phyloP scores from a whole-genome alignment of 2,329 filamentous ascomycete genomes.

The Penicillium sclerotigenum region DNA sequence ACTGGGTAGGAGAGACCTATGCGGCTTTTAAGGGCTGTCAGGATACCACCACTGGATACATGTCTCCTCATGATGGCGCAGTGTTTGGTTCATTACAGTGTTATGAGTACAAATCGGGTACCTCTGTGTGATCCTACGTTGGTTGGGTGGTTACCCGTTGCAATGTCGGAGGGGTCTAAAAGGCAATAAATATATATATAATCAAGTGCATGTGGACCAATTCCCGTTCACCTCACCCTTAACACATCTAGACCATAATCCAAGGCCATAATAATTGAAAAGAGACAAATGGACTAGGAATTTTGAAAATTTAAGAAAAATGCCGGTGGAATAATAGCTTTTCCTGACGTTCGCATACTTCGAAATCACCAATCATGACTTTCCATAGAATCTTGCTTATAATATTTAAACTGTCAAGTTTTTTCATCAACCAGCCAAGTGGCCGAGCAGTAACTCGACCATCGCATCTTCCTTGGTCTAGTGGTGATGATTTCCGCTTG shows the following conservation, averaged over 20 bases:
- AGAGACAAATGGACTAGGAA: too few species aligned
- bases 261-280: neutral
- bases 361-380: neutral
- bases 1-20: neutral
- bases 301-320: neutral
- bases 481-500: constrained; percentile 33
- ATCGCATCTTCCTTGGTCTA: constrained; percentile 28
- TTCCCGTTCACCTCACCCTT: neutral
- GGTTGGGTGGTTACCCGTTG: neutral
- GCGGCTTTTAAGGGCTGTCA: neutral
- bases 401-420: fast-evolving
- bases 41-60: neutral
- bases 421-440: constrained; percentile 21
- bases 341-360: too few species aligned
- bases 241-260: neutral
- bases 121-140: neutral
- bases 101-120: neutral
- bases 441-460: constrained; percentile 24
- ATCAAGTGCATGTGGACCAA: neutral
- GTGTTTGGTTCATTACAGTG: neutral
- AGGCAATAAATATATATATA: too few species aligned
- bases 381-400: too few species aligned
- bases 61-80: neutral
- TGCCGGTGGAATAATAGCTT: too few species aligned
- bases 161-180: too few species aligned